A percentile compares a stretch with the other conserved stretches of the same genome.
Conservation (phyloP, 192 early-diverging fungal species). For the Backusella psychrophila region DNA sequence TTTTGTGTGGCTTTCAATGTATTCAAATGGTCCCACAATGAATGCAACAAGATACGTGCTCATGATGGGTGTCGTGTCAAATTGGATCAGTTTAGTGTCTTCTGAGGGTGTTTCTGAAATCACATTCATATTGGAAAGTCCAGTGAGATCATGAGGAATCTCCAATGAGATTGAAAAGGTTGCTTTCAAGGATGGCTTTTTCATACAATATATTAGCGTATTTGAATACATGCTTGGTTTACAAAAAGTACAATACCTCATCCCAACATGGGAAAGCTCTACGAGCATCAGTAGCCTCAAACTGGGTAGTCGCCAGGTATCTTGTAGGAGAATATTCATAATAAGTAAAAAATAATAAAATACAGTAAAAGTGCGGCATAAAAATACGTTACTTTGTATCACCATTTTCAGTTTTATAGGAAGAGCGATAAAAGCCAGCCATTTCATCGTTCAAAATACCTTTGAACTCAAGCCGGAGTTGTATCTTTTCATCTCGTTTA, state of each 20-base stretch:
- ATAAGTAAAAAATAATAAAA: neutral
- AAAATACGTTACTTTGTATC: constrained; percentile 30
- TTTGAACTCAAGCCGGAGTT: constrained; percentile 49
- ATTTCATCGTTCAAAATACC: constrained; percentile 83
- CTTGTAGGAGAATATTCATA: constrained; percentile 22
- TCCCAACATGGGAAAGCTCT: constrained; percentile 95
- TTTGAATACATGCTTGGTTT: neutral
- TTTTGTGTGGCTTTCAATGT: constrained; percentile 77
- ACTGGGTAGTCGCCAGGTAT: constrained; percentile 91
- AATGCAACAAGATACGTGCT: constrained; percentile 91
- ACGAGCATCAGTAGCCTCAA: constrained; percentile 89
- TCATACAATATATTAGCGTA: neutral
- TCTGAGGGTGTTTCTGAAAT: constrained; percentile 55
- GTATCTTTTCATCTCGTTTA: constrained; percentile 42
- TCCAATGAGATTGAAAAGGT: constrained; percentile 88
- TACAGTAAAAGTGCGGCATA: neutral
- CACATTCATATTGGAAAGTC: constrained; percentile 91
- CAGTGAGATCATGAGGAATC: constrained; percentile 69
- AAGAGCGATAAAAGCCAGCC: constrained; percentile 91
- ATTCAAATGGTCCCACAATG: constrained; percentile 89
- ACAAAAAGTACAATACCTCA: constrained; percentile 51
- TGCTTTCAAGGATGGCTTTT: constrained; percentile 84
- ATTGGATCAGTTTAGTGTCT: constrained; percentile 57
- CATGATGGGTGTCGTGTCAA: constrained; percentile 90
- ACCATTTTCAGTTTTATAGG: constrained; percentile 65